Percentiles rank a stretch among this genome's conserved stretches.
Evolutionary conservation across 2,329 filamentous ascomycete genomes (phyloP).

Genomic region (Alternaria hordeiaustralica): DNA sequence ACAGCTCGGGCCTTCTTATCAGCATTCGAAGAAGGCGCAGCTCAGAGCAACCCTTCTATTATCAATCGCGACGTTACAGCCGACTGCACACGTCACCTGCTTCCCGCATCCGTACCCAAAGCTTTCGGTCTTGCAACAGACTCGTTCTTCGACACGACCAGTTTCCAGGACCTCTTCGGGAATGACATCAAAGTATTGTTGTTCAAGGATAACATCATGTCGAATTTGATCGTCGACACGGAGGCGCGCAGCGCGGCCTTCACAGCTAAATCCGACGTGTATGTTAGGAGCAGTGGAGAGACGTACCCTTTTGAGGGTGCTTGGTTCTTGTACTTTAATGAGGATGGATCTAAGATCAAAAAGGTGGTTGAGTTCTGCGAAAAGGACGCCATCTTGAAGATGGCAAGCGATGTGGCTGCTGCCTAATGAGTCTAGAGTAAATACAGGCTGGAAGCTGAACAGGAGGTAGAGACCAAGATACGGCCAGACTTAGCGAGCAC

Average conservation of each 20-base stretch:
- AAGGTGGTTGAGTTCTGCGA: constrained; percentile 13
- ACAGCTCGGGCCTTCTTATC: constrained; percentile 6
- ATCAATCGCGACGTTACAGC: constrained; percentile 10
- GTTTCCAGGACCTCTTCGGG: not conserved
- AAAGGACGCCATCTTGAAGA: constrained; percentile 7
- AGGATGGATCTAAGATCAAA: constrained; percentile 4
- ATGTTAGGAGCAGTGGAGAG: not conserved
- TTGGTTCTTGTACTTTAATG: constrained; percentile 12
- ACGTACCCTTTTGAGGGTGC: constrained; percentile 1
- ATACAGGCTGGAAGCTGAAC: not conserved
- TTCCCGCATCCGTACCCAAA: not conserved
- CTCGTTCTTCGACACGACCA: not conserved
- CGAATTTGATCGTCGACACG: constrained; percentile 6
- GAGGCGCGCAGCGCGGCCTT: constrained; percentile 3
- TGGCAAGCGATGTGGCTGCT: constrained; percentile 1
- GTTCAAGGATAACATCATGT: constrained; percentile 6
- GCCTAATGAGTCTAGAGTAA: not conserved
- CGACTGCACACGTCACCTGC: constrained; percentile 4
- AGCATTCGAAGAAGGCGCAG: constrained; percentile 1
- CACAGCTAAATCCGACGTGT: constrained; percentile 1
- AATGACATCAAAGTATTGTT: constrained; percentile 5
- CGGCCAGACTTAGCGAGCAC: not conserved
- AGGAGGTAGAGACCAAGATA: too few species aligned
- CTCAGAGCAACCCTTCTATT: constrained; percentile 2
- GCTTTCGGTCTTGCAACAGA: not conserved